These are phyloP conservation scores for Mycena capillaripes DNA, from an alignment of 768 basidiomycete genomes.

Conservation along the genomic window DNA sequence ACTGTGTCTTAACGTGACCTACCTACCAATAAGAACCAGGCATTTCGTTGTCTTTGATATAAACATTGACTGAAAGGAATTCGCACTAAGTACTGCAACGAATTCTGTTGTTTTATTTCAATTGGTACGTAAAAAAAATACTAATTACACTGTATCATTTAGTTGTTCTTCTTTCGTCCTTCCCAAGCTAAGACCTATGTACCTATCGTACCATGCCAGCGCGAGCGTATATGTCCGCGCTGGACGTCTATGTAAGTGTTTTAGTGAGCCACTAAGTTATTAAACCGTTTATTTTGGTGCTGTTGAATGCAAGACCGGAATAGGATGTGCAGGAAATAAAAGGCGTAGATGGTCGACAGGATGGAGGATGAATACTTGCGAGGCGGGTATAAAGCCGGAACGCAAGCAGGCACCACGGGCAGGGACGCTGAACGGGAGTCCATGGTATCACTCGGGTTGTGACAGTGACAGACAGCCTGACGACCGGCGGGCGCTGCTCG, in stretches of 20 bases:
- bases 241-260: slow-evolving; percentile 18
- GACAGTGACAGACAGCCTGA: slow-evolving; percentile 1
- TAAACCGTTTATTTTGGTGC: background rate
- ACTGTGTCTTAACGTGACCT: too few relatives aligned
- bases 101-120: too few relatives aligned
- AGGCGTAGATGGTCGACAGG: background rate
- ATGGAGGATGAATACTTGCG: background rate
- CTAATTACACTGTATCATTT: slow-evolving; percentile 3
- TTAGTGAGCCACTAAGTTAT: slow-evolving; percentile 4
- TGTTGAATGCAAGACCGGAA: background rate
- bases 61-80: too few relatives aligned
- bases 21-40: too few relatives aligned
- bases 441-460: background rate
- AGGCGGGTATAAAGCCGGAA: background rate
- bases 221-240: background rate
- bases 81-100: too few relatives aligned
- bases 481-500: too few relatives aligned
- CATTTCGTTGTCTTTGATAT: too few relatives aligned
- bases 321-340: background rate
- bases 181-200: background rate
- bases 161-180: background rate
- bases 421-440: background rate
- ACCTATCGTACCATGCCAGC: background rate
- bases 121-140: background rate
- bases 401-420: background rate